Evolutionary conservation across 2,329 filamentous ascomycete species (phyloP).

Genomic region (Pseudogymnoascus sp.): DNA sequence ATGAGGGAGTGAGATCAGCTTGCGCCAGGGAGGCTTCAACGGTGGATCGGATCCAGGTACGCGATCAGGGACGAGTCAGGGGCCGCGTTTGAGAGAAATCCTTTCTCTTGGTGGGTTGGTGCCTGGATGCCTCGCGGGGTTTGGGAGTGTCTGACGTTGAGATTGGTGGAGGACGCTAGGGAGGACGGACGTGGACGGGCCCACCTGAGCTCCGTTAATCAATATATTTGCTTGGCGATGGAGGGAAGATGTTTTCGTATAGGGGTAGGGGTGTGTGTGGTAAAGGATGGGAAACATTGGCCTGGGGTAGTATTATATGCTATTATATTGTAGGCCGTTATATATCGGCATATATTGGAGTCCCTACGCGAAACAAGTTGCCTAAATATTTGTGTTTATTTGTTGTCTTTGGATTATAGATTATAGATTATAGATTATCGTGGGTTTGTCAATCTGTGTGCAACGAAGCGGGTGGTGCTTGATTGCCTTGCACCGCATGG

Average conservation of each 20-base stretch:
- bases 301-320: not conserved
- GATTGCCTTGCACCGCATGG: not conserved
- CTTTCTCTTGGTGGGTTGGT: too few species aligned
- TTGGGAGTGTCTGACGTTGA: not conserved
- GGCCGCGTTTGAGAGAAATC: not conserved
- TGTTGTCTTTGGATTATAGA: too few species aligned
- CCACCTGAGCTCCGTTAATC: constrained; percentile 1
- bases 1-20: not conserved
- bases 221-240: constrained; percentile 5
- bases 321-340: not conserved
- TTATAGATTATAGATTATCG: not conserved
- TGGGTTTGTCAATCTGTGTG: not conserved
- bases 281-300: not conserved
- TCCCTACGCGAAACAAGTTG: not conserved
- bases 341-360: not conserved
- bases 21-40: not conserved
- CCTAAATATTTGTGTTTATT: not conserved
- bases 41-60: not conserved
- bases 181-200: too few species aligned
- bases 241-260: not conserved
- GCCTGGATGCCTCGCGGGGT: not conserved
- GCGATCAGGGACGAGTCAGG: not conserved
- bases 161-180: not conserved
- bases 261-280: too few species aligned
- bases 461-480: not conserved